Evolutionary conservation across 768 basidiomycete genomes (phyloP).

Genomic region (Collybia mongolica): DNA sequence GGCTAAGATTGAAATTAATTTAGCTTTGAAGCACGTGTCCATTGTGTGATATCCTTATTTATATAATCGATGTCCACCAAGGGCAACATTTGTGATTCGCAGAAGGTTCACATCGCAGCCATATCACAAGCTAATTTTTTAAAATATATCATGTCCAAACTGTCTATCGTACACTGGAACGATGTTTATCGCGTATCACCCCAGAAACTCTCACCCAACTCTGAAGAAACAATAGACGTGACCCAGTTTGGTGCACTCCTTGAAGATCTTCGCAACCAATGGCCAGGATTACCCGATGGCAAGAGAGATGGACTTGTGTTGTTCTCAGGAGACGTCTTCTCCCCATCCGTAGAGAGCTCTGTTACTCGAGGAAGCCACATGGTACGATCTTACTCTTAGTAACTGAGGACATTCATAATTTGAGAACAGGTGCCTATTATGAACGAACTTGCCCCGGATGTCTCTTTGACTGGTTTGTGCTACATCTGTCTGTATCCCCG

Average conservation of each 20-base stretch:
- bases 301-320: constrained; percentile 71
- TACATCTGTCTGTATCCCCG: not conserved
- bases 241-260: constrained; percentile 81
- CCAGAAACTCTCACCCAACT: constrained; percentile 58
- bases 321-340: constrained; percentile 90
- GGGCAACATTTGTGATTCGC: no score
- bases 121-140: no score
- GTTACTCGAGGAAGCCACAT: constrained; percentile 91
- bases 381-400: constrained; percentile 39
- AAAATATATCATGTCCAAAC: constrained; percentile 20
- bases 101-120: no score
- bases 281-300: constrained; percentile 47
- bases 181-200: constrained; percentile 81
- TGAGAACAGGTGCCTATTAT: constrained; percentile 77
- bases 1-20: no score
- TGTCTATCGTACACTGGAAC: constrained; percentile 69
- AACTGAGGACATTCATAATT: not conserved
- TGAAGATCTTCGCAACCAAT: constrained; percentile 56
- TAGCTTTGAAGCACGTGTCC: no score
- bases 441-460: constrained; percentile 78
- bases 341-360: constrained; percentile 82
- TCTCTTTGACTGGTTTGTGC: constrained; percentile 71
- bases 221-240: constrained; percentile 74
- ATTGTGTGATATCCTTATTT: no score
- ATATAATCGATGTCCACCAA: no score